A percentile compares a stretch with the other conserved stretches of the same genome.
phyloP scores from a whole-genome alignment of 208 protist genomes.

The Acanthamoeba healyi region DNA sequence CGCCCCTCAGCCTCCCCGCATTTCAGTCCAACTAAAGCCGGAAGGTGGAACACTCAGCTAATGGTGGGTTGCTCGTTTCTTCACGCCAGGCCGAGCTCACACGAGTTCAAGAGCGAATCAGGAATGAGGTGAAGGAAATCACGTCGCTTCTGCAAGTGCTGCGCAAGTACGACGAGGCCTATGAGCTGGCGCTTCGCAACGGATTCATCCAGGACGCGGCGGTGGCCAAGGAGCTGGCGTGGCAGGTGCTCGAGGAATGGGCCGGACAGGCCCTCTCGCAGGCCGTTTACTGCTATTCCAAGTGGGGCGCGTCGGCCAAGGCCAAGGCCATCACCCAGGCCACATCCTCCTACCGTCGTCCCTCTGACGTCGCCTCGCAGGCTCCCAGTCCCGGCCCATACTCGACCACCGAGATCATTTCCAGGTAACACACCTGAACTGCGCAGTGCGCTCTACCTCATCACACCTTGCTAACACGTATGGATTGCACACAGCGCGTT shows the following conservation, averaged over 20 bases:
- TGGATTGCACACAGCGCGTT: not conserved
- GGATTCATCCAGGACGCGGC: constrained; percentile 61
- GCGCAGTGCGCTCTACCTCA: not conserved
- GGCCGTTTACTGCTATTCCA: not conserved
- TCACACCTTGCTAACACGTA: not conserved
- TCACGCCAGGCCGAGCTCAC: not conserved
- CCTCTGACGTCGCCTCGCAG: not conserved
- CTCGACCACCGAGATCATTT: not conserved
- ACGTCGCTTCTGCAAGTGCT: constrained; percentile 1
- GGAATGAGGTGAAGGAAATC: not conserved
- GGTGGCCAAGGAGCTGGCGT: constrained; percentile 58
- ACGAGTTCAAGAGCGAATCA: not conserved
- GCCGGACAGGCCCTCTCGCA: not conserved
- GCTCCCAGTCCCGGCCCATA: not conserved
- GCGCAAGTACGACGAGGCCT: constrained; percentile 30
- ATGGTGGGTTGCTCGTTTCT: not conserved
- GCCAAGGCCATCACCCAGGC: not conserved
- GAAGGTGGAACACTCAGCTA: not conserved
- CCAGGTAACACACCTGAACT: not conserved
- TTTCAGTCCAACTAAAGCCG: not conserved
- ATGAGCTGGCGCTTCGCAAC: not conserved
- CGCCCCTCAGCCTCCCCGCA: not conserved
- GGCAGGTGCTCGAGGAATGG: not conserved
- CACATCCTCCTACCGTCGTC: not conserved
- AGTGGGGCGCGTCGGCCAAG: not conserved